A percentile compares a stretch with the other conserved stretches of the same genome.
Conservation (phyloP, 768 basidiomycete species). For the Pulveroboletus sp. region DNA sequence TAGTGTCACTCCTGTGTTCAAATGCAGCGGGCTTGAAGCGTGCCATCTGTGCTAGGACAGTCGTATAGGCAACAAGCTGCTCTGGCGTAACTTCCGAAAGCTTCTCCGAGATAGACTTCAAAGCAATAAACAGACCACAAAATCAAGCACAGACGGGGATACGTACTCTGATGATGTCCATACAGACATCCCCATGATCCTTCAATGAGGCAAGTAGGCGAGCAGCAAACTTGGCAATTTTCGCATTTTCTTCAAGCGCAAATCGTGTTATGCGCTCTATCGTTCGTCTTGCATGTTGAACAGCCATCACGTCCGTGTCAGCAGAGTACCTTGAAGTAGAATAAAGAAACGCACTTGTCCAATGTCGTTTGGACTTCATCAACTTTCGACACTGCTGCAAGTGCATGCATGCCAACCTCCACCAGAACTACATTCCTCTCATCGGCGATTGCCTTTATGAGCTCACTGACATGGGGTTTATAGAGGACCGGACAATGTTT, state of each 20-base stretch:
- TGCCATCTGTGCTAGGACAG: slow-evolving; percentile 72
- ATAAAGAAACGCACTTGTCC: slow-evolving; percentile 56
- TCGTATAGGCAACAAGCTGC: slow-evolving; percentile 57
- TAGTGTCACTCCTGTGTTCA: slow-evolving; percentile 69
- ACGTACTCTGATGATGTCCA: slow-evolving; percentile 61
- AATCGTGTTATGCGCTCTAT: slow-evolving; percentile 59
- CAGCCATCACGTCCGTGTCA: neutral
- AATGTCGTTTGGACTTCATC: slow-evolving; percentile 52
- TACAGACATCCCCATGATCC: slow-evolving; percentile 46
- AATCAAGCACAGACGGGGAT: neutral
- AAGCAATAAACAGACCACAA: neutral
- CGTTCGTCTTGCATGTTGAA: slow-evolving; percentile 46
- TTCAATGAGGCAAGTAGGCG: slow-evolving; percentile 62
- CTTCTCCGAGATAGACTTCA: slow-evolving; percentile 53
- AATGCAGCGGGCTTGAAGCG: slow-evolving; percentile 65
- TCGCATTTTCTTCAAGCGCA: slow-evolving; percentile 53
- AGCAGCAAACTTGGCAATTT: slow-evolving; percentile 83
- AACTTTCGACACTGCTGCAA: slow-evolving; percentile 60
- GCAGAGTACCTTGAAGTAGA: neutral
- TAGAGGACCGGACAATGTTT: slow-evolving; percentile 74
- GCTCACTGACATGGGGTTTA: slow-evolving; percentile 68
- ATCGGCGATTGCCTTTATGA: slow-evolving; percentile 68
- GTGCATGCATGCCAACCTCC: slow-evolving; percentile 69
- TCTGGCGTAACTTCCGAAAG: slow-evolving; percentile 47
- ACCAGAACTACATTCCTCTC: slow-evolving; percentile 51